phyloP scores from a whole-genome alignment of 2,329 filamentous ascomycete genomes.

The Microcyclospora tardicrescens region DNA sequence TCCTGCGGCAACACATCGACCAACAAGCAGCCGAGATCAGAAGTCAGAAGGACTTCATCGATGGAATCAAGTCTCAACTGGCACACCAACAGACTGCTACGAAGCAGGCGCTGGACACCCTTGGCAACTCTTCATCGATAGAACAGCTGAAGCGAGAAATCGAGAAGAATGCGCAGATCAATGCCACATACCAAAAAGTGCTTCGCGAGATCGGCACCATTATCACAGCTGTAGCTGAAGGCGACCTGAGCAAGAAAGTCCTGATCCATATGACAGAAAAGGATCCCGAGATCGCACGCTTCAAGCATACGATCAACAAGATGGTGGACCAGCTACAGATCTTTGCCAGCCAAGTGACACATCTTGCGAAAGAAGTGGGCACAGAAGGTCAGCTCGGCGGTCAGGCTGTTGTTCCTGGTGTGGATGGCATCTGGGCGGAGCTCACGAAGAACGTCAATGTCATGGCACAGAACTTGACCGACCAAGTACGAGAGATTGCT shows the following conservation, averaged over 20 bases:
- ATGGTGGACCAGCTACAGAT: conserved; percentile 98
- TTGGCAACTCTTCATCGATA: conserved; percentile 82
- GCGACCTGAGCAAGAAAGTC: conserved; percentile 93
- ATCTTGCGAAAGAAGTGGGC: conserved; percentile 86
- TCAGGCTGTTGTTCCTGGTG: conserved; percentile 83
- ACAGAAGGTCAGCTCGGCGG: conserved; percentile 90
- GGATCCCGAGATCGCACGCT: conserved; percentile 95
- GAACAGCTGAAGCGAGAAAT: conserved; percentile 82
- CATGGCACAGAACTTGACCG: conserved; percentile 97
- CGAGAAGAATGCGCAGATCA: conserved; percentile 94
- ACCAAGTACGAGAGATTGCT: conserved; percentile 94
- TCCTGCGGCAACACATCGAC: conserved; percentile 79
- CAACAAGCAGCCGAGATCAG: conserved; percentile 87
- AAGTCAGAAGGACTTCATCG: conserved; percentile 73
- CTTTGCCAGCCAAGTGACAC: conserved; percentile 91
- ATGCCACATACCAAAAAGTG: conserved; percentile 96
- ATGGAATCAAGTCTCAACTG: conserved; percentile 73
- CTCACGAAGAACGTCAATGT: conserved; percentile 78
- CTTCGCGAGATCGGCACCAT: conserved; percentile 94
- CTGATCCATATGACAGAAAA: conserved; percentile 91
- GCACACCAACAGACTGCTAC: conserved; percentile 75
- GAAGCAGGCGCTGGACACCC: conserved; percentile 61
- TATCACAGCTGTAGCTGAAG: conserved; percentile 87
- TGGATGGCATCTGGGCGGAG: conserved; percentile 96
- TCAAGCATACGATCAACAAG: conserved; percentile 95